phyloP scores from a whole-genome alignment of 495 filamentous ascomycete genomes.

The Aspergillus saccharolyticus region DNA sequence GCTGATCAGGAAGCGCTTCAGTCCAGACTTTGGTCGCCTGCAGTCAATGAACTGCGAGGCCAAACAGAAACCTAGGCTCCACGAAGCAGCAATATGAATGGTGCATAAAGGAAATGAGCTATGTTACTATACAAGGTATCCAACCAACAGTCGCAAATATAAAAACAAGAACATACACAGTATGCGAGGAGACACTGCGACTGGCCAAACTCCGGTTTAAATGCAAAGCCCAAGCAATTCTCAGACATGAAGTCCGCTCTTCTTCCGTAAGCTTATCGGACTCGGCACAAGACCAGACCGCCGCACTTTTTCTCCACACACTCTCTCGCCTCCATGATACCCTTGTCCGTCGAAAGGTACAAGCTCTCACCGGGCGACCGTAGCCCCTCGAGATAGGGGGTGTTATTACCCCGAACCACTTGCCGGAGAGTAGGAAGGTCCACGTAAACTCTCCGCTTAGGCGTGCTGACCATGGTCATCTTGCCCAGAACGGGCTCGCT shows the following conservation, averaged over 20 bases:
- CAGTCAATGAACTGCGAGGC: background rate
- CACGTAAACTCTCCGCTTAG: conserved; percentile 67
- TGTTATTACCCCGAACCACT: conserved; percentile 61
- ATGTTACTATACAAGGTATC: conserved; percentile 40
- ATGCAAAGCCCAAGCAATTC: conserved; percentile 29
- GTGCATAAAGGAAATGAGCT: conserved; percentile 17
- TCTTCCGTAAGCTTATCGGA: conserved; percentile 31
- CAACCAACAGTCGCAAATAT: conserved; percentile 32
- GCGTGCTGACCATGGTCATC: conserved; percentile 68
- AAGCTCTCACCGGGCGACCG: conserved; percentile 76
- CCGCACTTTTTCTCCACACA: conserved; percentile 81
- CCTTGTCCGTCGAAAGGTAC: conserved; percentile 72
- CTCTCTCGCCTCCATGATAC: conserved; percentile 81
- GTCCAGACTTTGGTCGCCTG: background rate
- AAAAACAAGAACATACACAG: conserved; percentile 20
- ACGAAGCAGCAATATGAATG: conserved; percentile 3
- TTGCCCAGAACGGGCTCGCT: conserved; percentile 75
- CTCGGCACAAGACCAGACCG: conserved; percentile 76
- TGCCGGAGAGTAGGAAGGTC: conserved; percentile 52
- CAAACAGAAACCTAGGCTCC: background rate
- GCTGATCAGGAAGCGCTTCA: background rate
- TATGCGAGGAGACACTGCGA: conserved; percentile 36
- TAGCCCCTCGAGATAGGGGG: conserved; percentile 63
- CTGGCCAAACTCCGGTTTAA: conserved; percentile 42
- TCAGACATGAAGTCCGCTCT: conserved; percentile 13